Evolutionary conservation across 306 rosid genomes (phyloP).

Genomic region (Pachyrhizus erosus): DNA sequence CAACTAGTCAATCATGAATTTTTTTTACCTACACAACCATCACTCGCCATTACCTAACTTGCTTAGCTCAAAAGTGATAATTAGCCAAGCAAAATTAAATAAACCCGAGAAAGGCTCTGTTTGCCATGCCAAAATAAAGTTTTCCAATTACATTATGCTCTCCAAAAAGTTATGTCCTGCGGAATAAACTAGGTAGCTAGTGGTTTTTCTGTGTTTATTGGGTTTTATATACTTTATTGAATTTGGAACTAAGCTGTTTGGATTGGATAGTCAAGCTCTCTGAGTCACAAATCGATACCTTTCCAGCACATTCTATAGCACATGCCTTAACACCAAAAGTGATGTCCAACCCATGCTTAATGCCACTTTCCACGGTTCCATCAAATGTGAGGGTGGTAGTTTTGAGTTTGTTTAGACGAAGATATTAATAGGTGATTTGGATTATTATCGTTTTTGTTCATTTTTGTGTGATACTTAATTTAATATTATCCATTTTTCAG

Average conservation of each 20-base stretch:
- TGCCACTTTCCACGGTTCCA: conserved; percentile 32
- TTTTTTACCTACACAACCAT: conserved; percentile 22
- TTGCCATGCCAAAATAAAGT: conserved; percentile 48
- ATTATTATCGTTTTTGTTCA: too few relatives aligned
- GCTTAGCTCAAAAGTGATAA: conserved; percentile 57
- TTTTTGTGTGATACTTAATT: too few relatives aligned
- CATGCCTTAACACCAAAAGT: conserved; percentile 35
- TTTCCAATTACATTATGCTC: conserved; percentile 25
- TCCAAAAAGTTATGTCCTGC: background rate
- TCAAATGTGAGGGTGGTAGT: conserved; percentile 20
- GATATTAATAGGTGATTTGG: too few relatives aligned
- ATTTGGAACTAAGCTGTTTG: conserved; percentile 42
- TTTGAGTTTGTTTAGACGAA: too few relatives aligned
- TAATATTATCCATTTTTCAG: too few relatives aligned
- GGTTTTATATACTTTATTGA: conserved; percentile 29
- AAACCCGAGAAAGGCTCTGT: conserved; percentile 49
- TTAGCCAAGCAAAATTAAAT: conserved; percentile 46
- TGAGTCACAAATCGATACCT: conserved; percentile 3
- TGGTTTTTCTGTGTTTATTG: conserved; percentile 21
- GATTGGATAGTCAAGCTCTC: conserved; percentile 29
- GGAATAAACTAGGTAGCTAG: too few relatives aligned
- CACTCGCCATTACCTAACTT: conserved; percentile 62
- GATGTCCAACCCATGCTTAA: background rate
- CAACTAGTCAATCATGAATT: conserved; percentile 41
- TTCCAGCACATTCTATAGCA: conserved; percentile 15